These are phyloP conservation scores for Arabidopsis thaliana DNA, from an alignment of 345 rosid species.

Conservation along the genomic window TAIR10.1 NC_003070.9:8192501-8193000, in stretches of 20 bases:
- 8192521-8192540: constrained; percentile 30
- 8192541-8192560: constrained; percentile 20
- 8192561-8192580: neutral
- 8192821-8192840: neutral
- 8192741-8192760: too few relatives aligned
- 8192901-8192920: too few relatives aligned
- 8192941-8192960: too few relatives aligned
- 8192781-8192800: neutral
- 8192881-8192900: neutral
- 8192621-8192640: neutral
- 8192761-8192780: too few relatives aligned
- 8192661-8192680: neutral
- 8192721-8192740: neutral
- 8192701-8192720: neutral
- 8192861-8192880: neutral
- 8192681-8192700: too few relatives aligned
- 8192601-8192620: neutral
- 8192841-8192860: neutral
- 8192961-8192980: too few relatives aligned
- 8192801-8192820: neutral
- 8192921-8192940: too few relatives aligned
- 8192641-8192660: neutral
- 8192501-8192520: constrained; percentile 39
- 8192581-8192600: neutral
- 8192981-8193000: too few relatives aligned